Conservation (phyloP, 176 grass and related monocot species). For the Oryza meyeriana region DNA sequence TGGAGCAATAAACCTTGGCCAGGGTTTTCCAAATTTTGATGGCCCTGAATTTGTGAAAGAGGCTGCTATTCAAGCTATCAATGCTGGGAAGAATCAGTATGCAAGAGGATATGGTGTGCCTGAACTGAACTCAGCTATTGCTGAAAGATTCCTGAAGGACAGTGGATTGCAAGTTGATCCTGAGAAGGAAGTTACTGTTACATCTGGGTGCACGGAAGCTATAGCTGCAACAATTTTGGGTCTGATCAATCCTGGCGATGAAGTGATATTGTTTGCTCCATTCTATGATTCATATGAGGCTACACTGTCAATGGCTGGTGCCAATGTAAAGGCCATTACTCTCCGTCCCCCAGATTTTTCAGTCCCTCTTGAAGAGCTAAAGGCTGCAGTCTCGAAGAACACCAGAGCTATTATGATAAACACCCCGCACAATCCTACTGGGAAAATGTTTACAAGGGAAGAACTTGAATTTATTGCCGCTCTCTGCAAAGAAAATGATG, state of each 20-base stretch:
- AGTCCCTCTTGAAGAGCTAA: constrained; percentile 79
- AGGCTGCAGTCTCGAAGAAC: constrained; percentile 58
- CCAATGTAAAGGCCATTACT: constrained; percentile 74
- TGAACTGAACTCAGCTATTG: constrained; percentile 72
- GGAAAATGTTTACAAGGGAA: constrained; percentile 90
- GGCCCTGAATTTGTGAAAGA: constrained; percentile 92
- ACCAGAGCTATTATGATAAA: constrained; percentile 98
- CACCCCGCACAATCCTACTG: constrained; percentile 95
- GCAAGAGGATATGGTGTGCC: constrained; percentile 85
- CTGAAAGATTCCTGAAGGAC: constrained; percentile 76
- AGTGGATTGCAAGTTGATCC: constrained; percentile 70
- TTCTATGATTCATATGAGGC: constrained; percentile 96
- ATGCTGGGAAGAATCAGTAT: constrained; percentile 89
- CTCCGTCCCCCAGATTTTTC: constrained; percentile 76
- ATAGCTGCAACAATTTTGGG: constrained; percentile 94
- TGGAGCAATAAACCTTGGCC: constrained; percentile 93
- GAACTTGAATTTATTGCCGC: constrained; percentile 84
- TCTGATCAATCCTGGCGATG: constrained; percentile 89
- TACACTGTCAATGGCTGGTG: constrained; percentile 85
- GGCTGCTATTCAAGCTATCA: constrained; percentile 87
- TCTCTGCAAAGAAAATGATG: constrained; percentile 89
- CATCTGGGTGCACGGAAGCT: constrained; percentile 94
- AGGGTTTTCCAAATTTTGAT: constrained; percentile 98
- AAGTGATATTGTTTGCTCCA: constrained; percentile 92
- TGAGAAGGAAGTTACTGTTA: constrained; percentile 93